phyloP scores from a whole-genome alignment of 2,329 filamentous ascomycete species.

The Phialophora macrospora region DNA sequence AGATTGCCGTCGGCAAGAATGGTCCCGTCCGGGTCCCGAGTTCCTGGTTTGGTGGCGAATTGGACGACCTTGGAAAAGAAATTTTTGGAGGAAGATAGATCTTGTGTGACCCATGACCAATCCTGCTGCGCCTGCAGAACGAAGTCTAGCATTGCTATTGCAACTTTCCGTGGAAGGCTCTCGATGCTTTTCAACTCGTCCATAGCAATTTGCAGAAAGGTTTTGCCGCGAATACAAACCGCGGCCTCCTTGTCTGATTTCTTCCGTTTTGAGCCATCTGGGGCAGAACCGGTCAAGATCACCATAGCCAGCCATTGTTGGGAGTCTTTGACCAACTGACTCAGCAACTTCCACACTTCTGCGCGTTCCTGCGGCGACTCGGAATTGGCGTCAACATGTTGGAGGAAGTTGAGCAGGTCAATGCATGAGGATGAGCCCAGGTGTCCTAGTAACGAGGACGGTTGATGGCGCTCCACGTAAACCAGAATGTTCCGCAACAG shows the following conservation, averaged over 20 bases:
- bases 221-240: slow-evolving; percentile 55
- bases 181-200: slow-evolving; percentile 70
- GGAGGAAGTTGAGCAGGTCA: slow-evolving; percentile 79
- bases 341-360: slow-evolving; percentile 82
- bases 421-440: slow-evolving; percentile 81
- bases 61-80: slow-evolving; percentile 75
- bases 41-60: slow-evolving; percentile 68
- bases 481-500: slow-evolving; percentile 23
- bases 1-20: slow-evolving; percentile 65
- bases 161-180: slow-evolving; percentile 66
- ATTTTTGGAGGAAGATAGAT: slow-evolving; percentile 71
- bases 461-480: slow-evolving; percentile 27
- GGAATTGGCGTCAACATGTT: slow-evolving; percentile 70
- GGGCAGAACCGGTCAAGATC: slow-evolving; percentile 84
- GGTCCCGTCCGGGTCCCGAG: slow-evolving; percentile 54
- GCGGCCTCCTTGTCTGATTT: slow-evolving; percentile 53
- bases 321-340: slow-evolving; percentile 81
- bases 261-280: slow-evolving; percentile 69
- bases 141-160: slow-evolving; percentile 81
- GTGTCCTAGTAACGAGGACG: slow-evolving; percentile 71
- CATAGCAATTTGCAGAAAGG: slow-evolving; percentile 76
- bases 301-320: slow-evolving; percentile 98
- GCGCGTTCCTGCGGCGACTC: slow-evolving; percentile 44
- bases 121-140: slow-evolving; percentile 87
- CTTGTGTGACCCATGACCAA: slow-evolving; percentile 92